phyloP scores from a whole-genome alignment of 441 rosid genomes.

The Breynia disticha region DNA sequence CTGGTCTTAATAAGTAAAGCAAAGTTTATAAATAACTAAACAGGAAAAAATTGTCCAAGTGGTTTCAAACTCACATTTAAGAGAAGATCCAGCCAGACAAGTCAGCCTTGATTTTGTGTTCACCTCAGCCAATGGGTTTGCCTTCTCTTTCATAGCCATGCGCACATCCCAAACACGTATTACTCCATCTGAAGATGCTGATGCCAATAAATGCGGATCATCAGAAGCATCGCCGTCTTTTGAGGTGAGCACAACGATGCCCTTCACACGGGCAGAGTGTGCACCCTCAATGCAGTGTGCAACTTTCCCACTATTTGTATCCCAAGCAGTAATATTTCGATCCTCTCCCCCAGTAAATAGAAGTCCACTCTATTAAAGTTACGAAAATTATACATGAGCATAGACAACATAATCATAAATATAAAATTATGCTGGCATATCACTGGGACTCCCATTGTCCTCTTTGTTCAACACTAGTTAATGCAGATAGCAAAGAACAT shows the following conservation, averaged over 20 bases:
- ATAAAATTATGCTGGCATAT: too few relatives aligned
- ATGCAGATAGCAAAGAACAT: too few relatives aligned
- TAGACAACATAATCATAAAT: too few relatives aligned
- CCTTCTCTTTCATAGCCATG: constrained; percentile 53
- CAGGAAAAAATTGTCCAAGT: background rate
- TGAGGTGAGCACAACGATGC: constrained; percentile 62
- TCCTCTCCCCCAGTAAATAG: constrained; percentile 88
- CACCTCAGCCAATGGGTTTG: constrained; percentile 69
- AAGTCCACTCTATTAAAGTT: constrained; percentile 52
- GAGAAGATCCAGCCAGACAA: constrained; percentile 83
- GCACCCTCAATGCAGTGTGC: constrained; percentile 71
- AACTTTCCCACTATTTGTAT: constrained; percentile 63
- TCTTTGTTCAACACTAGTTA: too few relatives aligned
- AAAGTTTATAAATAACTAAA: background rate
- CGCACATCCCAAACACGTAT: constrained; percentile 93
- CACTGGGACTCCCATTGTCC: too few relatives aligned
- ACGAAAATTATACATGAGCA: background rate
- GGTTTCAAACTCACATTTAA: constrained; percentile 49
- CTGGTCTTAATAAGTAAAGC: background rate
- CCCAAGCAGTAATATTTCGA: constrained; percentile 83
- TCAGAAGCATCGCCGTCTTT: constrained; percentile 35
- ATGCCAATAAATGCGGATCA: constrained; percentile 64
- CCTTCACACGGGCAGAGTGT: constrained; percentile 79
- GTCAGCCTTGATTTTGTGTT: constrained; percentile 84
- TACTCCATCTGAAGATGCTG: constrained; percentile 86